phyloP scores from a whole-genome alignment of 306 rosid genomes.

The Lagenaria siceraria region DNA sequence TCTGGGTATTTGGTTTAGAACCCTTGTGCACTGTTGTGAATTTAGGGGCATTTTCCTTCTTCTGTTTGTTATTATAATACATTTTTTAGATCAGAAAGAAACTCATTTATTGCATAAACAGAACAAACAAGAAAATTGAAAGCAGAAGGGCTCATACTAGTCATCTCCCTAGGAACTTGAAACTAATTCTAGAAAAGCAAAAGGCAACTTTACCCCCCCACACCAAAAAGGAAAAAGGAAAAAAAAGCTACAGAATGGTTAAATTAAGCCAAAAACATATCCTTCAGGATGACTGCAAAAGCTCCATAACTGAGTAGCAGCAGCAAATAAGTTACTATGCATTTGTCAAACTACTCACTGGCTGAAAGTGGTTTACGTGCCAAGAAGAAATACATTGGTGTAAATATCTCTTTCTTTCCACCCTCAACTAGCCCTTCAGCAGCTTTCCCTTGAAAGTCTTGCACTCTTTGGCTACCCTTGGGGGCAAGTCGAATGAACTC shows the following conservation, averaged over 20 bases:
- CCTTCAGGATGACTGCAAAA: neutral
- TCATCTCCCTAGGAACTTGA: neutral
- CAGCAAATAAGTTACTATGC: neutral
- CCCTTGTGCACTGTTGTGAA: neutral
- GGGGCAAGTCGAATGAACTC: conserved; percentile 81
- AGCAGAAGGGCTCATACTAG: neutral
- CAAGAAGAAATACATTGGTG: conserved; percentile 94
- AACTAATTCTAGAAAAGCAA: neutral
- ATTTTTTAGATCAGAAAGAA: neutral
- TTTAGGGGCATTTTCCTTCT: neutral
- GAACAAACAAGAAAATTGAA: too few species aligned
- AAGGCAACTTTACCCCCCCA: neutral
- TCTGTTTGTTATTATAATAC: neutral
- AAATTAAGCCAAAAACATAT: neutral
- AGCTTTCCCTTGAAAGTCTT: conserved; percentile 78
- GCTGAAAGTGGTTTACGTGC: conserved; percentile 58
- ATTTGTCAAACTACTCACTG: conserved; percentile 11
- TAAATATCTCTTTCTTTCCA: conserved; percentile 91
- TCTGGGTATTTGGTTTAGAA: neutral
- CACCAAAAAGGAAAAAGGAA: neutral
- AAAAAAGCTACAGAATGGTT: neutral
- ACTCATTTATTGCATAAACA: too few species aligned
- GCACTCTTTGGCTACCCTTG: conserved; percentile 86
- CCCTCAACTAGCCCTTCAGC: conserved; percentile 91
- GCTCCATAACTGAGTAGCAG: neutral